These are phyloP conservation scores for Fraxinus quadrangulata DNA, from an alignment of 257 asterid genomes.

Conservation along the genomic window DNA sequence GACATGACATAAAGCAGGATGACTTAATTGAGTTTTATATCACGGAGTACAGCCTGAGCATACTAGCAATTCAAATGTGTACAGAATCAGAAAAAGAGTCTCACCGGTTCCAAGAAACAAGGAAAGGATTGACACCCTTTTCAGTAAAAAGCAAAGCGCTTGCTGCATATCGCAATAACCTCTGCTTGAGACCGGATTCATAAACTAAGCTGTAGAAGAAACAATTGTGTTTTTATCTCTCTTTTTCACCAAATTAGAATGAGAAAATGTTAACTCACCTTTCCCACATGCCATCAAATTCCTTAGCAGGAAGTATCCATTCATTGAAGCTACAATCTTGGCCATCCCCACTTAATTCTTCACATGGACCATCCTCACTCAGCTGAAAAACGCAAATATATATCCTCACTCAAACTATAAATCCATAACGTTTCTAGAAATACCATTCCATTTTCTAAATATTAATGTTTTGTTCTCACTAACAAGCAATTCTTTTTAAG, in stretches of 20 bases:
- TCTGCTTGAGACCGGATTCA: constrained; percentile 93
- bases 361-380: constrained; percentile 98
- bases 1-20: constrained; percentile 3
- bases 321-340: constrained; percentile 90
- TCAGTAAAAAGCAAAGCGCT: constrained; percentile 98
- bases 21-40: background rate
- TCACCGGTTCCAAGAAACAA: constrained; percentile 96
- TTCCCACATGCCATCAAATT: constrained; percentile 99
- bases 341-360: constrained; percentile 79
- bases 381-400: constrained; percentile 54
- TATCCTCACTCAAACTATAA: background rate
- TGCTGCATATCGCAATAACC: constrained; percentile 88
- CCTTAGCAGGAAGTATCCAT: constrained; percentile 99
- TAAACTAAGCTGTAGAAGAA: constrained; percentile 83
- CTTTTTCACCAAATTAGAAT: constrained; percentile 17
- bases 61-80: constrained; percentile 13
- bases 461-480: background rate
- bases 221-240: constrained; percentile 25
- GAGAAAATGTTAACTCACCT: constrained; percentile 52
- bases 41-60: constrained; percentile 11
- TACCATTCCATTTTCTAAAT: background rate
- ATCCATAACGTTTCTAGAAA: background rate
- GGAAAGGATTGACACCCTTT: constrained; percentile 93
- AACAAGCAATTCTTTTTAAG: background rate
- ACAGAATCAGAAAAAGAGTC: constrained; percentile 28